Conservation (phyloP, 441 rosid genomes). For the Syzygium syzygioides region DNA sequence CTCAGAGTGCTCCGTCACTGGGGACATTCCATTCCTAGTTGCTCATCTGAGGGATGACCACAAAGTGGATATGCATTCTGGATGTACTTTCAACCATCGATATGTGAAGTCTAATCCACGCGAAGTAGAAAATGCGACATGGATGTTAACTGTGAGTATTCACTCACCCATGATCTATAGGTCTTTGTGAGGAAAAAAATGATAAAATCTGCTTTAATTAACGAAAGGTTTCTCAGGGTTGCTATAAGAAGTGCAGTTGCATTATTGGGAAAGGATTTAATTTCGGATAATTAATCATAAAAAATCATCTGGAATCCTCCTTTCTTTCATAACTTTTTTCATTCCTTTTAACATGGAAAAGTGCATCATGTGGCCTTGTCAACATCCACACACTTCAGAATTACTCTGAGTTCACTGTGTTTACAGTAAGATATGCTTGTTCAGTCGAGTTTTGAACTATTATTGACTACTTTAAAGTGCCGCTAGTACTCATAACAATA, state of each 20-base stretch:
- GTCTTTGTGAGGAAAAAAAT: background rate
- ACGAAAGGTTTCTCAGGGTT: background rate
- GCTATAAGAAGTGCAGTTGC: background rate
- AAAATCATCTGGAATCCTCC: background rate
- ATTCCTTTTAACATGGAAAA: background rate
- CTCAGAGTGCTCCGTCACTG: slow-evolving; percentile 73
- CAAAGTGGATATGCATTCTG: slow-evolving; percentile 98
- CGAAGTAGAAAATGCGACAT: slow-evolving; percentile 98
- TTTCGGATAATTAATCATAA: background rate
- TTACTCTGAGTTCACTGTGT: background rate
- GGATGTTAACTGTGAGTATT: slow-evolving; percentile 93
- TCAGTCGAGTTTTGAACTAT: background rate
- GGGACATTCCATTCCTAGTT: slow-evolving; percentile 87
- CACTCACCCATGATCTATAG: background rate
- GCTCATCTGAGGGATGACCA: slow-evolving; percentile 92
- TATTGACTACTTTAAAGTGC: background rate
- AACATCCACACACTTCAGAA: background rate
- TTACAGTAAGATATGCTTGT: background rate
- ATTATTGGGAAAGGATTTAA: background rate
- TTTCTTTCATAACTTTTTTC: background rate
- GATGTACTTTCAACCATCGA: slow-evolving; percentile 94
- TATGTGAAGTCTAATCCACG: slow-evolving; percentile 96
- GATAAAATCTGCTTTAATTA: background rate
- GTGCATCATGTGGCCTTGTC: background rate
- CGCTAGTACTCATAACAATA: background rate